Conservation (phyloP, 768 basidiomycete genomes). For the Kwoniella heveanensis region DNA sequence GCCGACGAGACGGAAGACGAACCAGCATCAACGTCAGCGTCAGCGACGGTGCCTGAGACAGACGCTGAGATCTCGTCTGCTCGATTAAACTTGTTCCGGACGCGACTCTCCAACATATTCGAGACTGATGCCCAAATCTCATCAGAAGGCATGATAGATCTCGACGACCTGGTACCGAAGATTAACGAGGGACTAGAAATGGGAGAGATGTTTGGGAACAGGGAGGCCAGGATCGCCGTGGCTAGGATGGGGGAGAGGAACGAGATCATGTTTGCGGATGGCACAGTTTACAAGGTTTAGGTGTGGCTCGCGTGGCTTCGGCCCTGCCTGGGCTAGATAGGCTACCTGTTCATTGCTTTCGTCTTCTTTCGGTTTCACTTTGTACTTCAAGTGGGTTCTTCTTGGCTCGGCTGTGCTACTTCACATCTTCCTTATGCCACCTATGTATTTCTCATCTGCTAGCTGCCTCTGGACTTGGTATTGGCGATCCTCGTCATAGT, state of each 20-base stretch:
- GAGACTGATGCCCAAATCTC: conserved; percentile 56
- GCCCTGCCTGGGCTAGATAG: too few species aligned
- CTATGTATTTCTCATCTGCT: too few species aligned
- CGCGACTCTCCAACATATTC: conserved; percentile 72
- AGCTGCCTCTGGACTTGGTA: too few species aligned
- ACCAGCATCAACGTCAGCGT: neutral
- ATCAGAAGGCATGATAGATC: conserved; percentile 69
- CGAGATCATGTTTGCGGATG: conserved; percentile 85
- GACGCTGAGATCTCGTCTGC: conserved; percentile 9
- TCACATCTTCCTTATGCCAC: too few species aligned
- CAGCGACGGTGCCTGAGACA: neutral
- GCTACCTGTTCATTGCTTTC: too few species aligned
- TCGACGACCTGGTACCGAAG: conserved; percentile 68
- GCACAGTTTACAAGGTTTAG: conserved; percentile 67
- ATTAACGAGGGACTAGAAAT: conserved; percentile 76
- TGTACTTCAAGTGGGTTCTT: too few species aligned
- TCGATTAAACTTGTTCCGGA: conserved; percentile 75
- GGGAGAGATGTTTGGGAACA: conserved; percentile 72
- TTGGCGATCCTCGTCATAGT: too few species aligned
- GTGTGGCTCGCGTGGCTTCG: too few species aligned
- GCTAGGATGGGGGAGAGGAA: conserved; percentile 72
- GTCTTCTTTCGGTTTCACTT: too few species aligned
- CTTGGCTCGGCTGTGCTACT: too few species aligned
- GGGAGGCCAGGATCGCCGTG: conserved; percentile 75
- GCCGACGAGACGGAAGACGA: conserved; percentile 1